phyloP scores from a whole-genome alignment of 192 early-diverging fungal genomes.

The Phlyctochytrium arcticum region DNA sequence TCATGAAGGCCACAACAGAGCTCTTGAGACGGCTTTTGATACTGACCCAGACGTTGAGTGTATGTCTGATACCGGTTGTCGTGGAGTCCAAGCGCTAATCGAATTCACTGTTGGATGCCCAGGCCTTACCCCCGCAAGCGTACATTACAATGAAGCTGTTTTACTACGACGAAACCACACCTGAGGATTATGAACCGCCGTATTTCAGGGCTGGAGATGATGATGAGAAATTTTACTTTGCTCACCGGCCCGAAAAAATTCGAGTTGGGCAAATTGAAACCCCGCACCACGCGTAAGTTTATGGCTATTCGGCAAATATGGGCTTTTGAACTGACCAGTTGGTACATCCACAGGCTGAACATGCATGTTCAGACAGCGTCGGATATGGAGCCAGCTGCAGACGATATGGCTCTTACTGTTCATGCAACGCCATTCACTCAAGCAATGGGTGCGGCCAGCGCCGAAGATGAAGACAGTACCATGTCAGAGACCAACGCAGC shows the following conservation, averaged over 20 bases:
- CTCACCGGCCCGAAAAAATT: slow-evolving; percentile 27
- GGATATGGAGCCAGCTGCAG: slow-evolving; percentile 12
- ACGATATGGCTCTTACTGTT: too few relatives aligned
- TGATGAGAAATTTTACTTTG: slow-evolving; percentile 33
- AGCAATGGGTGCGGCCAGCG: too few relatives aligned
- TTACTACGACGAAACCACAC: slow-evolving; percentile 53
- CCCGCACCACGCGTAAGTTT: slow-evolving; percentile 35
- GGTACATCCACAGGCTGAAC: slow-evolving; percentile 7
- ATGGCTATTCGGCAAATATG: too few relatives aligned
- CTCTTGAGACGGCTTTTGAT: slow-evolving; percentile 44
- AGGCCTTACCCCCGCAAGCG: slow-evolving; percentile 38
- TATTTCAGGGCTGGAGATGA: slow-evolving; percentile 33
- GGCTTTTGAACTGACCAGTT: too few relatives aligned
- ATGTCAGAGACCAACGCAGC: too few relatives aligned
- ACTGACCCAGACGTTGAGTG: slow-evolving; percentile 45
- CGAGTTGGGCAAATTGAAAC: slow-evolving; percentile 43
- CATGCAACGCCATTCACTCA: neutral
- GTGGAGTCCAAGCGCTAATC: neutral
- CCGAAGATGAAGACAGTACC: too few relatives aligned
- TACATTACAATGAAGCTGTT: slow-evolving; percentile 47
- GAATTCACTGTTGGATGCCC: neutral
- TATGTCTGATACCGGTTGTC: slow-evolving; percentile 5
- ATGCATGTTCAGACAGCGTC: slow-evolving; percentile 18
- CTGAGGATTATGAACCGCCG: slow-evolving; percentile 52
- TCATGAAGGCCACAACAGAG: slow-evolving; percentile 32